Evolutionary conservation across 495 filamentous ascomycete genomes (phyloP), one percentile per base, ranked within the genome.

Genomic region (Penicillium ochrochloron): DNA sequence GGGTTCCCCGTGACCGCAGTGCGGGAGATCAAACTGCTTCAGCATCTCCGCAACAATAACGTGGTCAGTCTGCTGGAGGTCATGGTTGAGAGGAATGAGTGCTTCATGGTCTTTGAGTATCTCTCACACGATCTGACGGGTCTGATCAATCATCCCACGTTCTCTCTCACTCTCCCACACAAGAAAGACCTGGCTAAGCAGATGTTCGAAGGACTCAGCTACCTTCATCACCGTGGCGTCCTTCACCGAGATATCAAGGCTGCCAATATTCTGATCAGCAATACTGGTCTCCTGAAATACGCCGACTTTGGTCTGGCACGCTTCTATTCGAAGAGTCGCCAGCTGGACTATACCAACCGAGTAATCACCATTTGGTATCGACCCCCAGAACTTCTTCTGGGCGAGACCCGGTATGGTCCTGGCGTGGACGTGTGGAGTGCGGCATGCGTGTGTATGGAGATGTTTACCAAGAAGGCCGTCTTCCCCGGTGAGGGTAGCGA

Each of bases 101-200:
- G 96, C 76, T 98, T 95, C 78, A 99, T 99, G 96, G 96, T 99
- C 10, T 99, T 99, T 66, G 96, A 99, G 73, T 99, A 99, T 73
- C 86, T 97, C 31, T 94, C 94, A 19, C 96, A 99, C 73, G 96
- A 99, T 74, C 80, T 94, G 35, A 94, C 91, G 2, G 90, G 90
- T 21, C 77, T 92, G 17, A 89, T 99, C 63, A 98, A 98, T 68
- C 96, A 99, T 72, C 96, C 96, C 5, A 91, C 89, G 8, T 98
- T 96, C 75, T 89, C 90, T 52, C 86, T 99, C 15, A 91, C 94
- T 14, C 81, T 88, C 11, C 84, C 89, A 0, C 93, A 97, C 67
- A 97, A 96, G 75, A 99, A 99, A 75, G 88, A 98, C 73, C 85
- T 99, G 17, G 92, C 93, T 2, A 89, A 89, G 70, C 96, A 99